phyloP scores from a whole-genome alignment of 75 land plant genomes.

The Selaginella tamariscina region DNA sequence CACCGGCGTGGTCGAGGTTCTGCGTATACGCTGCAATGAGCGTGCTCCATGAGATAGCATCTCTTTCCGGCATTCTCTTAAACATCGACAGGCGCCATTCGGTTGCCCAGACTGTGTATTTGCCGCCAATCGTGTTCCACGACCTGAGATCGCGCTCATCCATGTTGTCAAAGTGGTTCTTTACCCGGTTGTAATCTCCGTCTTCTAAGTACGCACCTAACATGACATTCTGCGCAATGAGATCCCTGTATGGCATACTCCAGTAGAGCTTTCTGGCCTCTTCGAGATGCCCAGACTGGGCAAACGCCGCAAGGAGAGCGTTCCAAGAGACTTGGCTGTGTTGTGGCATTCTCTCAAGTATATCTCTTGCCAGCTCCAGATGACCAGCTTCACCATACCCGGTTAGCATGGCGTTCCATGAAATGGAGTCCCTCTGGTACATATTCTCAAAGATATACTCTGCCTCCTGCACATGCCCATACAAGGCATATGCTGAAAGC shows the following conservation, averaged over 20 bases:
- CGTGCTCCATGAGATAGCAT: conserved; percentile 3
- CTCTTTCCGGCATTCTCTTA: neutral
- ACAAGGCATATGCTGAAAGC: neutral
- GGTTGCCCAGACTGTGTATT: neutral
- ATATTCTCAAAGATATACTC: neutral
- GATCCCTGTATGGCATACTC: neutral
- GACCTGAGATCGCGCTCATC: neutral
- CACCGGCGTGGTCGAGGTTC: neutral
- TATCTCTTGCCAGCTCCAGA: neutral
- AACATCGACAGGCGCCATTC: neutral
- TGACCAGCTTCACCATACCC: conserved; percentile 4
- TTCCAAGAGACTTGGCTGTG: neutral
- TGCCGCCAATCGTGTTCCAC: conserved; percentile 5
- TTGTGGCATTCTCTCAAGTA: neutral
- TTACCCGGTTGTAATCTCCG: neutral
- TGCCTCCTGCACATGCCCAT: neutral
- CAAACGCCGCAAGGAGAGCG: neutral
- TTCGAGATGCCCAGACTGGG: neutral
- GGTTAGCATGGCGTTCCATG: conserved; percentile 7
- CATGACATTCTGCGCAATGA: neutral
- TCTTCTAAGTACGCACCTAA: neutral
- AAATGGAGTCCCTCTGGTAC: neutral
- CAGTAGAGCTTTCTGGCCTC: neutral
- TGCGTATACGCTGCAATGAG: neutral
- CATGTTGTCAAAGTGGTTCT: neutral